A percentile compares a stretch with the other conserved stretches of the same genome.
Evolutionary conservation across 2,329 filamentous ascomycete species (phyloP).

Genomic region (Aspergillus alliaceus): DNA sequence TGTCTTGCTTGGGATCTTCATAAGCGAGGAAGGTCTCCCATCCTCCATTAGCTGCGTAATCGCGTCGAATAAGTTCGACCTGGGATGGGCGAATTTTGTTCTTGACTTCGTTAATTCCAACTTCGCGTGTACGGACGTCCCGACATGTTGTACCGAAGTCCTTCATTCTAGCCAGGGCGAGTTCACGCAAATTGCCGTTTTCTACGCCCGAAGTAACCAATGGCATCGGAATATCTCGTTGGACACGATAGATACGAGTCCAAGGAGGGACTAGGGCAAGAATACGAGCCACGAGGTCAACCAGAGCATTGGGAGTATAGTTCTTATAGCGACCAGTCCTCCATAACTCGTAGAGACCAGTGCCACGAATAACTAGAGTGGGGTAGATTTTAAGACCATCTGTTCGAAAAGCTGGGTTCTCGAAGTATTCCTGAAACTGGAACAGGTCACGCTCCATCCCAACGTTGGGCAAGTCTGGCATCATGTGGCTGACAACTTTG

Average conservation of each 20-base stretch:
- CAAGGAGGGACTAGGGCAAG: slow-evolving; percentile 91
- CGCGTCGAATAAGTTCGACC: slow-evolving; percentile 88
- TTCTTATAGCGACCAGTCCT: slow-evolving; percentile 96
- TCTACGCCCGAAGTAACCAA: slow-evolving; percentile 98
- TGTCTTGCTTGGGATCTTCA: slow-evolving; percentile 97
- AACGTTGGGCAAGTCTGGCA: slow-evolving; percentile 97
- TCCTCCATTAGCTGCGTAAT: slow-evolving; percentile 92
- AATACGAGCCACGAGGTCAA: slow-evolving; percentile 95
- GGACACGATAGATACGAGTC: slow-evolving; percentile 97
- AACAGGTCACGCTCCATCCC: slow-evolving; percentile 97
- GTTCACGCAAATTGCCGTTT: slow-evolving; percentile 91
- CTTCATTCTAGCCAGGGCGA: slow-evolving; percentile 96
- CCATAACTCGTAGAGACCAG: slow-evolving; percentile 96
- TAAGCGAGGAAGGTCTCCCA: slow-evolving; percentile 99
- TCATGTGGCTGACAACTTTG: slow-evolving; percentile 99
- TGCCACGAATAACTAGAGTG: slow-evolving; percentile 93
- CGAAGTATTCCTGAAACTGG: slow-evolving; percentile 97
- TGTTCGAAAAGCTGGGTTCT: slow-evolving; percentile 92
- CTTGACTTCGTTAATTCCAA: slow-evolving; percentile 98
- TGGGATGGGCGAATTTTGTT: slow-evolving; percentile 97
- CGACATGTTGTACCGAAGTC: slow-evolving; percentile 97
- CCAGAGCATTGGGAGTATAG: slow-evolving; percentile 94
- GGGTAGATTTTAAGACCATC: slow-evolving; percentile 98
- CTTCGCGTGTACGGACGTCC: slow-evolving; percentile 92
- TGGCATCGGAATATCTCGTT: slow-evolving; percentile 99